Conservation (phyloP, 2,329 filamentous ascomycete genomes). For the Trichoderma simmonsii region DNA sequence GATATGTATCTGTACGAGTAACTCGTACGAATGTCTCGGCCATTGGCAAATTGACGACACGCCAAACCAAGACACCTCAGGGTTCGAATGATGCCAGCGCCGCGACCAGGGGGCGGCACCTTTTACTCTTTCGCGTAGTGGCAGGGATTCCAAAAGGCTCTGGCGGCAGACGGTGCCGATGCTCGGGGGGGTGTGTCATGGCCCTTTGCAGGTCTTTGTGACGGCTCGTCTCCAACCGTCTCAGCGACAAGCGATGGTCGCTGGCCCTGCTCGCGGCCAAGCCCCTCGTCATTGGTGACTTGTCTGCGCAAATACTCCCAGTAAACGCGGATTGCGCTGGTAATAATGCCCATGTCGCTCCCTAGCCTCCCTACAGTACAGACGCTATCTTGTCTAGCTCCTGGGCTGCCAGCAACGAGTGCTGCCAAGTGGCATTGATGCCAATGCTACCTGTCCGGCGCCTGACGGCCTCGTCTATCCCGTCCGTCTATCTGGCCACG, state of each 20-base stretch:
- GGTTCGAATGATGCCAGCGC: constrained; percentile 16
- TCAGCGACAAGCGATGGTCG: not conserved
- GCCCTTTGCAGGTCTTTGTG: not conserved
- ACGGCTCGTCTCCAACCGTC: constrained; percentile 1
- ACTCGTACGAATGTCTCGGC: not conserved
- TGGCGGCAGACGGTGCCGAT: constrained; percentile 21
- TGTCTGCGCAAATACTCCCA: not conserved
- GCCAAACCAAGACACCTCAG: not conserved
- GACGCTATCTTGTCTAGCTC: constrained; percentile 1
- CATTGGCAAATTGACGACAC: constrained; percentile 9
- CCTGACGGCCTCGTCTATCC: constrained; percentile 11
- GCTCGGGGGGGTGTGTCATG: constrained; percentile 12
- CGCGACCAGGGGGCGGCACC: constrained; percentile 13
- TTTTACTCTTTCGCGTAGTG: constrained; percentile 15
- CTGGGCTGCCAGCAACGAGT: constrained; percentile 1
- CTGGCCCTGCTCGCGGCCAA: not conserved
- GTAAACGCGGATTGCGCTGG: constrained; percentile 18
- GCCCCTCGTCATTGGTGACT: constrained; percentile 6
- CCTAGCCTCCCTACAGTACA: not conserved
- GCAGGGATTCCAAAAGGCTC: constrained; percentile 14
- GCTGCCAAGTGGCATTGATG: constrained; percentile 2
- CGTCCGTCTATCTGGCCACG: constrained; percentile 1
- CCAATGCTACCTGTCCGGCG: constrained; percentile 7
- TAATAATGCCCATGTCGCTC: constrained; percentile 1
- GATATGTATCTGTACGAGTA: not conserved